Evolutionary conservation across 257 asterid species (phyloP).

Genomic region (Knoxia roxburghii): DNA sequence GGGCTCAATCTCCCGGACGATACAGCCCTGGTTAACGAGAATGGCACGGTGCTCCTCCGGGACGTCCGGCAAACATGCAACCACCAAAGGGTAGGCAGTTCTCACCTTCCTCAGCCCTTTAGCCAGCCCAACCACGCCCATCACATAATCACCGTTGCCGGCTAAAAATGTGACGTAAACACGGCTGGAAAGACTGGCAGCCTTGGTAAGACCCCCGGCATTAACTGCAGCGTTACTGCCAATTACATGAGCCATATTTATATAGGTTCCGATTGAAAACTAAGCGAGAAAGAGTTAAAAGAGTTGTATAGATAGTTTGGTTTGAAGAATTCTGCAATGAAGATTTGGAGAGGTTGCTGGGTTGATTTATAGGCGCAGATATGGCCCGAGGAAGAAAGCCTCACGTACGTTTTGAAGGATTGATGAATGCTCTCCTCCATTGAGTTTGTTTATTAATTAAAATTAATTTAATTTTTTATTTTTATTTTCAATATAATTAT

Average conservation of each 20-base stretch:
- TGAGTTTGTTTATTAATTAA: too few species aligned
- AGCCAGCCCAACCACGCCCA: slow-evolving; percentile 34
- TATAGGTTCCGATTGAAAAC: neutral
- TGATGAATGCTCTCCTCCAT: too few species aligned
- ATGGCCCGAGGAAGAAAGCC: too few species aligned
- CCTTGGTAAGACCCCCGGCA: slow-evolving; percentile 9
- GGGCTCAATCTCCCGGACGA: slow-evolving; percentile 30
- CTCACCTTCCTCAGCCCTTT: slow-evolving; percentile 29
- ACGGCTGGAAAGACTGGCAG: slow-evolving; percentile 21
- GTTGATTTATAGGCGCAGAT: too few species aligned
- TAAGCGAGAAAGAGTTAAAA: too few species aligned
- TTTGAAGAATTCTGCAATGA: too few species aligned
- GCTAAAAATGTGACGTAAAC: slow-evolving; percentile 33
- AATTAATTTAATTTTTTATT: too few species aligned
- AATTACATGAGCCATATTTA: slow-evolving; percentile 8
- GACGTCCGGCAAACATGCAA: slow-evolving; percentile 33
- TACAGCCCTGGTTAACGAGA: slow-evolving; percentile 28
- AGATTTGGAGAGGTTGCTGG: too few species aligned
- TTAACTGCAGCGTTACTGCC: neutral
- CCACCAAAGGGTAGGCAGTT: slow-evolving; percentile 30
- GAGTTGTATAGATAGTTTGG: too few species aligned
- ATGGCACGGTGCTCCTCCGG: slow-evolving; percentile 36
- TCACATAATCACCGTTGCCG: slow-evolving; percentile 31
- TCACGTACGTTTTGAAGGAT: too few species aligned
- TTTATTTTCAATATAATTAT: too few species aligned